These are phyloP conservation scores for Coriaria nepalensis DNA, from an alignment of 306 rosid species.

Conservation along the genomic window DNA sequence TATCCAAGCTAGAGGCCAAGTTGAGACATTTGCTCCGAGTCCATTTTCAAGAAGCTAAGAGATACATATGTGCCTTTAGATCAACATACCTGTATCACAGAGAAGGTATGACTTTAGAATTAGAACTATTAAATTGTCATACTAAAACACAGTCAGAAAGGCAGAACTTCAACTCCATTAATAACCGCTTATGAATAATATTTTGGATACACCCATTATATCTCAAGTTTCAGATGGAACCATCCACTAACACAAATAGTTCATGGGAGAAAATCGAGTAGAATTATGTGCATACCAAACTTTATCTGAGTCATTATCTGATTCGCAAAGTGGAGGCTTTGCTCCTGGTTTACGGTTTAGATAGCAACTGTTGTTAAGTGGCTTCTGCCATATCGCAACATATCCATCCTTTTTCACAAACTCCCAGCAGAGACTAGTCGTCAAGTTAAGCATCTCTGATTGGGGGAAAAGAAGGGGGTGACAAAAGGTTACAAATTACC, in stretches of 20 bases:
- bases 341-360: conserved; percentile 34
- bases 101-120: neutral
- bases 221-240: too few species aligned
- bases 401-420: conserved; percentile 66
- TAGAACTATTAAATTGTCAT: too few species aligned
- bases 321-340: conserved; percentile 60
- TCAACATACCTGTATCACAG: conserved; percentile 43
- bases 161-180: too few species aligned
- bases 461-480: conserved; percentile 1
- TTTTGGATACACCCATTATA: too few species aligned
- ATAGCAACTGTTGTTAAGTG: conserved; percentile 69
- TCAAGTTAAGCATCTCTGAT: conserved; percentile 64
- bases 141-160: too few species aligned
- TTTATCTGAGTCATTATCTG: conserved; percentile 63
- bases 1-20: conserved; percentile 66
- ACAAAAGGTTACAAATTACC: too few species aligned
- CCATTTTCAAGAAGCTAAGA: conserved; percentile 48
- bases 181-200: too few species aligned
- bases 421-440: conserved; percentile 69
- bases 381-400: conserved; percentile 83
- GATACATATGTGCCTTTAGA: conserved; percentile 63
- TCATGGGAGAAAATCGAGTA: neutral
- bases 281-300: conserved; percentile 46
- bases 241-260: too few species aligned
- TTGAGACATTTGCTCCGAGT: conserved; percentile 50